Base-by-base conservation (phyloP, 768 basidiomycete genomes). In the Chalciporus sphaerocephalus region DNA sequence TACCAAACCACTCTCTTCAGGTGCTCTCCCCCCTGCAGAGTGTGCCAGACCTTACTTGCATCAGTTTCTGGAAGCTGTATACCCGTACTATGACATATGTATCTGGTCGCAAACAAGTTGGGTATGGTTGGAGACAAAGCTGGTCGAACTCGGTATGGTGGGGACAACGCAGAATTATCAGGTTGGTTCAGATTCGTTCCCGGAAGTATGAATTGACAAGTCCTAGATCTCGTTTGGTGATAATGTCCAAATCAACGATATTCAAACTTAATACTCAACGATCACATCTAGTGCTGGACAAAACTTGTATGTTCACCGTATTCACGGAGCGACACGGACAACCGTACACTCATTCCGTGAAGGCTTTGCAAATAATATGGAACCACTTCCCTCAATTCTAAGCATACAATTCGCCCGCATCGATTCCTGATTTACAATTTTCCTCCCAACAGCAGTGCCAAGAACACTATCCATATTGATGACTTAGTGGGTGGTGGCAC, bases 61-160 rank as follows among this genome's bases (percentile, higher is more conserved):
- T 60, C 81, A 88, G 59, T 92, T 95, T 58, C 68, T 95, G 17
- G 83, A 87, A 60, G 74, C 77, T 6, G 72, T 89, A 42, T 91
- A 92, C 56, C 85, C 84, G 5, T 72, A 81, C 59, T 95, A 94
- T 60, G 91, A 95, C 55, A 87, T 95, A 50, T 87, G 86, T 55
- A 86, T 94, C 51, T 94, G 92, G 85, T 85, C 82, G 1, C 87
- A 90, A 60, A 92, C 91, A 3, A 83, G 80, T 51, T 92, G 91
- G 91, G 73, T 88, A 40, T 92, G 90, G 90, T 71, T 92, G 15
- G 90, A 92, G 69, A 80, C 82, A 13, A 94, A 92, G 63, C 72
- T 95, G 7, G 82, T 88, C 11, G 92, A 93, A 62, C 73, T 93
- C 8, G 88, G 81, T 15, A 90, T 93, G 82, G 66, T 92, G 15